A percentile compares a stretch with the other conserved stretches of the same genome.
Evolutionary conservation across 2,329 filamentous ascomycete species (phyloP).

Genomic region (Fusarium tanahbumbuense): DNA sequence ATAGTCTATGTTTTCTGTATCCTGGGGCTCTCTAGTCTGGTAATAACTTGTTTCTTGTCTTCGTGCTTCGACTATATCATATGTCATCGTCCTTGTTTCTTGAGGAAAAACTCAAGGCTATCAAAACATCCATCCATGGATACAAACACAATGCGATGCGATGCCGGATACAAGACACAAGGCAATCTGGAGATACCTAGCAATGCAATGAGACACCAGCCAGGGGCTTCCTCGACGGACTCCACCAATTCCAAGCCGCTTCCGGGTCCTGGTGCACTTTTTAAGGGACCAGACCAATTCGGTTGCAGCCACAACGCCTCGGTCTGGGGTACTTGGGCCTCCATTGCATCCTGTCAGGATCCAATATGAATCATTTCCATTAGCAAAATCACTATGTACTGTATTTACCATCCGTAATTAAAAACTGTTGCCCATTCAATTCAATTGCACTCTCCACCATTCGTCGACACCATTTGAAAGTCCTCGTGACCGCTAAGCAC

Average conservation of each 20-base stretch:
- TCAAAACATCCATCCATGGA: not conserved
- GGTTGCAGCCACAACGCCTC: slow-evolving; percentile 31
- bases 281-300: slow-evolving; percentile 30
- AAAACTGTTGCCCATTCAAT: not conserved
- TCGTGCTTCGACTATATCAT: not conserved
- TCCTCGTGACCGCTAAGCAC: slow-evolving; percentile 27
- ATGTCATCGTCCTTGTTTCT: slow-evolving; percentile 1
- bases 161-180: not conserved
- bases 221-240: slow-evolving; percentile 21
- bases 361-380: slow-evolving; percentile 6
- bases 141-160: slow-evolving; percentile 1
- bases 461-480: not conserved
- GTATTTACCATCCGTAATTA: not conserved
- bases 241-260: slow-evolving; percentile 39
- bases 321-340: slow-evolving; percentile 40
- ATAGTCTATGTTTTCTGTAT: not conserved
- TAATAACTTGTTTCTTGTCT: not conserved
- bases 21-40: not conserved
- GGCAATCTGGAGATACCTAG: not conserved
- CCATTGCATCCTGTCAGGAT: slow-evolving; percentile 5
- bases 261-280: slow-evolving; percentile 18
- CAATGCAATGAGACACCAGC: slow-evolving; percentile 17
- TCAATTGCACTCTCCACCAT: not conserved
- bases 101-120: not conserved
- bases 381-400: not conserved